Evolutionary conservation across 192 early-diverging fungal genomes (phyloP), one percentile per base, ranked within the genome.

Genomic region (Coemansia sp.): DNA sequence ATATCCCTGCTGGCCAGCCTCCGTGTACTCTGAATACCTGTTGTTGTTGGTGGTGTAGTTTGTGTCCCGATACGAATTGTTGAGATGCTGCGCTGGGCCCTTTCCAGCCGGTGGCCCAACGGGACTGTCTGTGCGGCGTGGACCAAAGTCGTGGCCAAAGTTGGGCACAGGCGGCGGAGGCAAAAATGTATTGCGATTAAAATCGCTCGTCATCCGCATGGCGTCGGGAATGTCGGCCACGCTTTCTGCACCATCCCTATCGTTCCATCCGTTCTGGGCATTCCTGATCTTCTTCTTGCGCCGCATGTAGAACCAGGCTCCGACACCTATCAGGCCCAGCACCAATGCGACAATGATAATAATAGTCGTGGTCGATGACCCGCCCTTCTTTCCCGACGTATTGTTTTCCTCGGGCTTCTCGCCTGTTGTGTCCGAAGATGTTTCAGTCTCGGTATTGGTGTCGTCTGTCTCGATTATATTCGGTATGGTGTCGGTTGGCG

Each of bases 271-370:
- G 17, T 53, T 18, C 8, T 19, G 15, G 3, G 17, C 9, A 6
- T 19, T 3, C 17, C 34, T 10, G n/a, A 34, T 53, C 52, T 11
- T 53, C 52, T 53, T 53, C 52, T 53, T 53, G 27, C 52, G 27
- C n/a, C 32, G 15, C 52, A 53, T 10, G 33, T 35, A 53, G 52
- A 35, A 53, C 52, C 52, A 53, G 10, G 17, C 52, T 18, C 52
- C 52, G 29, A 33, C 52, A 4, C 52, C 52, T 0, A 53, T 34
- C 9, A 34, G 15, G 0, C 5, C 8, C 17, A 53, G 9, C 5
- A 35, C 3, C n/a, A 53, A 4, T 8, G 21, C 26, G 17, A 27
- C 52, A 19, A 34, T 18, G 3, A 32, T 35, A 8, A 14, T 17
- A n/a, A 53, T 53, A 3, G 32, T n/a, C 9, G 29, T 35, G 9